A percentile compares a stretch with the other conserved stretches of the same genome.
Conservation (phyloP, 2,329 filamentous ascomycete genomes). For the Geosmithia putterillii region DNA sequence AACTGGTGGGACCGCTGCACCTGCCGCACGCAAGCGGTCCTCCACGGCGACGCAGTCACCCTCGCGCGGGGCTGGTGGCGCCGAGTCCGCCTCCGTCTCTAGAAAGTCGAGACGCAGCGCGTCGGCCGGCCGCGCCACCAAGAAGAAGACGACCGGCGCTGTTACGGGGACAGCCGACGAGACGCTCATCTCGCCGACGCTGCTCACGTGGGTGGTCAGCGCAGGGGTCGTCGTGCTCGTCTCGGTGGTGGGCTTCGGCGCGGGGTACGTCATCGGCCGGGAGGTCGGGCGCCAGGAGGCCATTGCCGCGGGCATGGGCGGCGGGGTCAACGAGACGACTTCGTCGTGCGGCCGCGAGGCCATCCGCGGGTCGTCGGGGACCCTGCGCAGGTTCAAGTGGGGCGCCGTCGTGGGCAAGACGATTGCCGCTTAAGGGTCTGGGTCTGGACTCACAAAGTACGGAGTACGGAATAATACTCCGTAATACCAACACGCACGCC, state of each 20-base stretch:
- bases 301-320: constrained; percentile 25
- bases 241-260: constrained; percentile 56
- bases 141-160: constrained; percentile 41
- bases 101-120: constrained; percentile 40
- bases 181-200: constrained; percentile 41
- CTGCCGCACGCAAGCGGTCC: constrained; percentile 10
- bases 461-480: not conserved
- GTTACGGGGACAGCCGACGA: constrained; percentile 17
- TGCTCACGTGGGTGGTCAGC: constrained; percentile 53
- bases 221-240: constrained; percentile 57
- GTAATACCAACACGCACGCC: not conserved
- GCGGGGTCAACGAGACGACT: constrained; percentile 23
- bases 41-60: constrained; percentile 16
- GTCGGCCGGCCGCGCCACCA: constrained; percentile 31
- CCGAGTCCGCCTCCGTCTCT: no score
- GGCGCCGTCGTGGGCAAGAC: constrained; percentile 34
- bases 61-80: constrained; percentile 9
- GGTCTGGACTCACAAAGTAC: no score
- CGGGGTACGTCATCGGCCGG: constrained; percentile 55
- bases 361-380: constrained; percentile 35
- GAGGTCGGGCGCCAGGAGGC: constrained; percentile 53
- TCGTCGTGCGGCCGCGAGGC: constrained; percentile 41
- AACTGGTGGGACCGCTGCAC: constrained; percentile 1
- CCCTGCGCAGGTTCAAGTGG: constrained; percentile 42
- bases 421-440: constrained; percentile 24